Evolutionary conservation across 345 rosid genomes (phyloP).

Genomic region (Litchi chinensis): DNA sequence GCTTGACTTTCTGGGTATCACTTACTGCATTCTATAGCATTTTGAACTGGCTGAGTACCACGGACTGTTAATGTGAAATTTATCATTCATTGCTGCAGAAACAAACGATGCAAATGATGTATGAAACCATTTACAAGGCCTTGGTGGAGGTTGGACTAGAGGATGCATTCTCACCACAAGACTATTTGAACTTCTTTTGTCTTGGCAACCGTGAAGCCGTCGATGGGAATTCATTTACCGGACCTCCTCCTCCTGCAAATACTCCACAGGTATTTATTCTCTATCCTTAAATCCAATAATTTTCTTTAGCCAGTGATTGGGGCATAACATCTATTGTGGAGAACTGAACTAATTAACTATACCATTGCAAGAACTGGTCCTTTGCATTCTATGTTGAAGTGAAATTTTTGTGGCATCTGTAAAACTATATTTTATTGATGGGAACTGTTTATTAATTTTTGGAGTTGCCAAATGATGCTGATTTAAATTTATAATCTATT

Average conservation of each 20-base stretch:
- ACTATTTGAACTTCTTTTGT: constrained; percentile 92
- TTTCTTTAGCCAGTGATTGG: constrained; percentile 8
- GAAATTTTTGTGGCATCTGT: background rate
- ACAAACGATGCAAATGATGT: constrained; percentile 99
- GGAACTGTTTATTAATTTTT: background rate
- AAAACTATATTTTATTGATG: background rate
- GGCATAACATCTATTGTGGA: background rate
- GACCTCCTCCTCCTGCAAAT: constrained; percentile 50
- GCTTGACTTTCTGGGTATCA: background rate
- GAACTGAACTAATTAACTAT: background rate
- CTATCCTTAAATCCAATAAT: constrained; percentile 4
- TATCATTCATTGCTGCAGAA: constrained; percentile 49
- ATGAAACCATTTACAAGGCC: constrained; percentile 85
- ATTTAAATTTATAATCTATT: background rate
- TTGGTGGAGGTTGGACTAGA: constrained; percentile 84
- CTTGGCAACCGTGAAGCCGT: constrained; percentile 81
- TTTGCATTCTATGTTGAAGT: background rate
- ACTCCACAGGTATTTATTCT: constrained; percentile 64
- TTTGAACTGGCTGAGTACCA: constrained; percentile 5
- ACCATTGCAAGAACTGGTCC: background rate
- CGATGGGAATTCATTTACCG: constrained; percentile 21
- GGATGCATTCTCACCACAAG: constrained; percentile 65
- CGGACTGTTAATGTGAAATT: constrained; percentile 16
- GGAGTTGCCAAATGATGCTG: background rate
- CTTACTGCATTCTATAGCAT: background rate